Conservation (phyloP, 139 green algal species). For the Microglena sp. region DNA sequence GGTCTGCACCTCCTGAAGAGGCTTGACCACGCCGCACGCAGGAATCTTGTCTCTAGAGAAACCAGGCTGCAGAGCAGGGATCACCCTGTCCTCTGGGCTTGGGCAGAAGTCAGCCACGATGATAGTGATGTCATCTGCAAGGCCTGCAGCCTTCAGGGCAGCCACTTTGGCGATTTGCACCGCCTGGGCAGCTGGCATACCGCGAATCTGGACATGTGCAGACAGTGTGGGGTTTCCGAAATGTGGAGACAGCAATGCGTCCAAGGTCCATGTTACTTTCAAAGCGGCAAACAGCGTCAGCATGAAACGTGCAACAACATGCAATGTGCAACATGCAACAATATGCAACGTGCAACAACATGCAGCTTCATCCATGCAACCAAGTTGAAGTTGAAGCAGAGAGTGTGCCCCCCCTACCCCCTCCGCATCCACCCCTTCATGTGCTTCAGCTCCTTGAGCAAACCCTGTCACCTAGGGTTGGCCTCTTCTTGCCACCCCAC, state of each 20-base stretch:
- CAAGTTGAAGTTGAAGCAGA: too few species aligned
- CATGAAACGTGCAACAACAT: not conserved
- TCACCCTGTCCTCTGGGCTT: too few species aligned
- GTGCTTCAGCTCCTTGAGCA: too few species aligned
- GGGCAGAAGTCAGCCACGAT: constrained; percentile 15
- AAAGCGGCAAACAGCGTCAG: not conserved
- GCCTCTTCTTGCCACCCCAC: too few species aligned
- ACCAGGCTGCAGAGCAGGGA: too few species aligned
- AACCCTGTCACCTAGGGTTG: too few species aligned
- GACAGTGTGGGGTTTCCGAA: not conserved
- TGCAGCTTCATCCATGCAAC: not conserved
- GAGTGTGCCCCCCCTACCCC: too few species aligned
- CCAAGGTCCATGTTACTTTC: not conserved
- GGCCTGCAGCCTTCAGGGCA: constrained; percentile 39
- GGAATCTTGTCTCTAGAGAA: too few species aligned
- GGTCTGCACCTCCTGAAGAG: too few species aligned
- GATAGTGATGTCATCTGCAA: constrained; percentile 50
- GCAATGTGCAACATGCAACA: not conserved
- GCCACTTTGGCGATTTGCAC: constrained; percentile 17
- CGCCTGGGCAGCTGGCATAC: constrained; percentile 16
- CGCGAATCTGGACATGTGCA: constrained; percentile 10
- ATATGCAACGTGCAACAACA: not conserved
- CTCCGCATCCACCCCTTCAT: too few species aligned
- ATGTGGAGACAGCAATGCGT: too few species aligned
- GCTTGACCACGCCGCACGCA: too few species aligned